A percentile compares a stretch with the other conserved stretches of the same genome.
phyloP scores from a whole-genome alignment of 108 stramenopile genomes.

The Craspedostauros australis region DNA sequence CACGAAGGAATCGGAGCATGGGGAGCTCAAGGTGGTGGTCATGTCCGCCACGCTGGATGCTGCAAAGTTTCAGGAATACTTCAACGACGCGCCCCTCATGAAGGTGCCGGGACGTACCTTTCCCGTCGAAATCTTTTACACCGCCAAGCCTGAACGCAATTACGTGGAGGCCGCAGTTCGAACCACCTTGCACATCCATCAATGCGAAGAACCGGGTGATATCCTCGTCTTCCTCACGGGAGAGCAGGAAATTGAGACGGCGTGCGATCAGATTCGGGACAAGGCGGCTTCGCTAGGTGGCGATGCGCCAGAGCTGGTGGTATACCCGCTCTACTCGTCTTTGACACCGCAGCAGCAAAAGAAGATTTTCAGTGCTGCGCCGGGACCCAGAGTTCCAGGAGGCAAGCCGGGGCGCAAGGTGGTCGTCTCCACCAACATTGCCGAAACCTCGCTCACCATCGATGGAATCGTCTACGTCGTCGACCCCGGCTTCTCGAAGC shows the following conservation, averaged over 20 bases:
- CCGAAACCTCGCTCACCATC: slow-evolving; percentile 98
- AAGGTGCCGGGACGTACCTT: slow-evolving; percentile 97
- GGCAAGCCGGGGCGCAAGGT: slow-evolving; percentile 97
- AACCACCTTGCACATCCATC: slow-evolving; percentile 95
- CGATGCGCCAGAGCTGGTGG: slow-evolving; percentile 80
- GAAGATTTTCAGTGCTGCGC: slow-evolving; percentile 90
- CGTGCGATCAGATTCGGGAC: slow-evolving; percentile 87
- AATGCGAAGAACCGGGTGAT: slow-evolving; percentile 97
- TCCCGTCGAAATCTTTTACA: slow-evolving; percentile 97
- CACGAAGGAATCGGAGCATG: slow-evolving; percentile 55
- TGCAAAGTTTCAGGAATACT: slow-evolving; percentile 89
- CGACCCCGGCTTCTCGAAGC: slow-evolving; percentile 98
- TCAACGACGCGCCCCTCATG: slow-evolving; percentile 79
- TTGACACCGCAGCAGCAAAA: slow-evolving; percentile 92
- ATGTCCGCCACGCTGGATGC: slow-evolving; percentile 99
- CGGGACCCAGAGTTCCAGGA: slow-evolving; percentile 86
- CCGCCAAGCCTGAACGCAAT: slow-evolving; percentile 95
- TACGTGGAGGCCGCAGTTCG: slow-evolving; percentile 97
- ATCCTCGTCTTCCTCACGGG: slow-evolving; percentile 98
- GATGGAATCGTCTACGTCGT: slow-evolving; percentile 99
- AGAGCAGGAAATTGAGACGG: slow-evolving; percentile 98
- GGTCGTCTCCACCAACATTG: slow-evolving; percentile 96
- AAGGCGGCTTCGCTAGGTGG: slow-evolving; percentile 55
- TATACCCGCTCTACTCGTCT: slow-evolving; percentile 96
- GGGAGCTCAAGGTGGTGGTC: slow-evolving; percentile 94